Evolutionary conservation across 2,329 filamentous ascomycete species (phyloP).

Genomic region (Neobulgaria alba): DNA sequence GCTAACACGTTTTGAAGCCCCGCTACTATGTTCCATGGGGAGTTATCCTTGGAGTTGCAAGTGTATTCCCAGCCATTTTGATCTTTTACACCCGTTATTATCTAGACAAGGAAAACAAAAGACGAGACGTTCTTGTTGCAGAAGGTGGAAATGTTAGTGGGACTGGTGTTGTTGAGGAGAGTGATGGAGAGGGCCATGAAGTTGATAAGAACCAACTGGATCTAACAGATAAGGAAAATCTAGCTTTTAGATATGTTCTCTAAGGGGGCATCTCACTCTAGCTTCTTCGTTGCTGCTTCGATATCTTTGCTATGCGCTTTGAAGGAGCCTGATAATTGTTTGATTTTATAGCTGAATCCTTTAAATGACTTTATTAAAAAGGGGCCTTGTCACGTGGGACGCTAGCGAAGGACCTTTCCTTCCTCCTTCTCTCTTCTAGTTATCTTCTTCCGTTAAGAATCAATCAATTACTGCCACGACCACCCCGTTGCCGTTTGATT

Average conservation of each 20-base stretch:
- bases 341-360: too few species aligned
- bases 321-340: too few species aligned
- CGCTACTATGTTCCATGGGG: slow-evolving; percentile 27
- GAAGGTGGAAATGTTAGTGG: slow-evolving; percentile 15
- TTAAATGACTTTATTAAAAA: too few species aligned
- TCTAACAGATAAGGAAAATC: slow-evolving; percentile 30
- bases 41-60: slow-evolving; percentile 16
- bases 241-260: slow-evolving; percentile 1
- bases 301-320: too few species aligned
- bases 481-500: too few species aligned
- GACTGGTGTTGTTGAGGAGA: slow-evolving; percentile 24
- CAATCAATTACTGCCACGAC: too few species aligned
- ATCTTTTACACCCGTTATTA: slow-evolving; percentile 34
- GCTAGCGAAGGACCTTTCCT: too few species aligned
- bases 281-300: too few species aligned
- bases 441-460: too few species aligned
- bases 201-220: slow-evolving; percentile 32
- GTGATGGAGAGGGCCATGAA: slow-evolving; percentile 25
- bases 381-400: too few species aligned
- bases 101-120: slow-evolving; percentile 33
- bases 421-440: too few species aligned
- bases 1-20: slow-evolving; percentile 11
- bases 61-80: slow-evolving; percentile 29
- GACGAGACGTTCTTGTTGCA: slow-evolving; percentile 28
- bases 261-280: too few species aligned